Evolutionary conservation across 2,329 filamentous ascomycete genomes (phyloP).

Genomic region (Cercospora sp.): DNA sequence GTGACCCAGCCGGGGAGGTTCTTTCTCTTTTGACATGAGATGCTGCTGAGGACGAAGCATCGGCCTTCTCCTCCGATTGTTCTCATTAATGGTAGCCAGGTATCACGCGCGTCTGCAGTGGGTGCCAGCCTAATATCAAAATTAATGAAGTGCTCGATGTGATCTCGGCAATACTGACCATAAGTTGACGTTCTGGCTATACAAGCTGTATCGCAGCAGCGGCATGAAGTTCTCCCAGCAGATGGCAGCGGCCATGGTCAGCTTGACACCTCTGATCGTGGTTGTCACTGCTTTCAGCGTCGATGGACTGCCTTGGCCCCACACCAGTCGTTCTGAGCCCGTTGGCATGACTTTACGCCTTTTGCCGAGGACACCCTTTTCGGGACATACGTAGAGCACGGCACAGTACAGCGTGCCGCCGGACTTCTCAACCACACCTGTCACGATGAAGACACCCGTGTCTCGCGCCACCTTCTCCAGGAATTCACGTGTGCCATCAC

Average conservation of each 20-base stretch:
- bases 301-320: constrained; percentile 80
- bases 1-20: constrained; percentile 61
- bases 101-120: constrained; percentile 80
- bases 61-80: constrained; percentile 80
- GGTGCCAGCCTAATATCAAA: constrained; percentile 62
- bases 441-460: constrained; percentile 78
- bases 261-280: constrained; percentile 71
- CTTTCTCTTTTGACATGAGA: constrained; percentile 70
- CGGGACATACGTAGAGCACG: constrained; percentile 78
- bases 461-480: constrained; percentile 74
- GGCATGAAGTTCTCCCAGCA: constrained; percentile 99
- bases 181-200: constrained; percentile 86
- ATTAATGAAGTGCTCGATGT: not conserved
- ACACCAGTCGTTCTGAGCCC: constrained; percentile 77
- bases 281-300: constrained; percentile 80
- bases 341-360: constrained; percentile 93
- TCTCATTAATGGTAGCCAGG: constrained; percentile 80
- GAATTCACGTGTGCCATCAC: constrained; percentile 77
- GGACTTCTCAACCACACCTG: constrained; percentile 74
- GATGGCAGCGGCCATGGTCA: constrained; percentile 83
- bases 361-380: constrained; percentile 73
- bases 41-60: constrained; percentile 81
- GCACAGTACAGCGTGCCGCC: constrained; percentile 84
- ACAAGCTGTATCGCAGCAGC: constrained; percentile 76
- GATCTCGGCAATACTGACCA: constrained; percentile 48